Percentiles rank a stretch among this genome's conserved stretches.
These are phyloP conservation scores for Fusarium drepaniforme DNA, from an alignment of 2,329 filamentous ascomycete species.

Conservation along the genomic window DNA sequence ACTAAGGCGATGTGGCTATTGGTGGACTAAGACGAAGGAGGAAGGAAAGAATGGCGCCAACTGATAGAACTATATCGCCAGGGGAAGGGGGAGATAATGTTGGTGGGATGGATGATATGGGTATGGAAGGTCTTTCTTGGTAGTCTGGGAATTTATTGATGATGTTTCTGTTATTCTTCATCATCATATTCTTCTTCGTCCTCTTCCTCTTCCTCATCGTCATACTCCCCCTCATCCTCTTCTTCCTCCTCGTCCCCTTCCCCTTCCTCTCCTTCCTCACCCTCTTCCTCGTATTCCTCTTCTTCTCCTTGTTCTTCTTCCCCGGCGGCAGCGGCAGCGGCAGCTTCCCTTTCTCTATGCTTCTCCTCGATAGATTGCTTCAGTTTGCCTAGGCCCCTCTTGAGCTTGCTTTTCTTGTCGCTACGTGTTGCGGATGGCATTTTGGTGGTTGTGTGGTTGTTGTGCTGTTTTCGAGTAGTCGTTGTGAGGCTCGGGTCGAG, in stretches of 20 bases:
- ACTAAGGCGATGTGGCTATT: slow-evolving; percentile 15
- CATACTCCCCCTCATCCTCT: background rate
- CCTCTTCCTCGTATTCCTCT: background rate
- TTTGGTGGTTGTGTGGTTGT: background rate
- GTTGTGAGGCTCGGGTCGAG: too few relatives aligned
- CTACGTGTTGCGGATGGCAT: background rate
- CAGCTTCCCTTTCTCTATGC: background rate
- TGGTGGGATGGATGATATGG: background rate
- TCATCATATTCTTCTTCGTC: background rate
- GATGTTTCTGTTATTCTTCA: background rate
- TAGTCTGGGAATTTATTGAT: too few relatives aligned
- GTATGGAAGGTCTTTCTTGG: too few relatives aligned
- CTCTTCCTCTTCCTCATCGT: background rate
- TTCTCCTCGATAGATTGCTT: background rate
- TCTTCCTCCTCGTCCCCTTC: background rate
- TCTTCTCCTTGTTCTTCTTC: background rate
- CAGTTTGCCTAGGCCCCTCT: background rate
- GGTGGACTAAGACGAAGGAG: background rate
- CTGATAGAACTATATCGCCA: background rate
- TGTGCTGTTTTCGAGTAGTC: background rate
- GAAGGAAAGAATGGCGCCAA: background rate
- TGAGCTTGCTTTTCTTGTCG: background rate
- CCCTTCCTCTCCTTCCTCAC: background rate
- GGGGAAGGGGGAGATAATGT: background rate
- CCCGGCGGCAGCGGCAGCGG: background rate